Evolutionary conservation across 2,329 filamentous ascomycete species (phyloP).

Genomic region (Chaetomium sp.): DNA sequence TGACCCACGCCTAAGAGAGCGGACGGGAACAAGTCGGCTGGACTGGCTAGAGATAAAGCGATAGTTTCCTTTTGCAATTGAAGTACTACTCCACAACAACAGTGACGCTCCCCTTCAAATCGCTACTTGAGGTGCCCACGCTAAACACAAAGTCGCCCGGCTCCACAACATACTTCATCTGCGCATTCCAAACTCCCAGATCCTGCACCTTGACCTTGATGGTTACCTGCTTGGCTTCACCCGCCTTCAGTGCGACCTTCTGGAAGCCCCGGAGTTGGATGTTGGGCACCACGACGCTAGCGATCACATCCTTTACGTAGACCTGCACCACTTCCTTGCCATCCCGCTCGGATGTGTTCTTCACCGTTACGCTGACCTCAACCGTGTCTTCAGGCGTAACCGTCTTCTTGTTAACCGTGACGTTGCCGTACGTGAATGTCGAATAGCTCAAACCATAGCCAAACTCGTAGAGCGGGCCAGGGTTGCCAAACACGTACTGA

Average conservation of each 20-base stretch:
- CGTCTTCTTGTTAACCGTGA: slow-evolving; percentile 43
- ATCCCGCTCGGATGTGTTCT: slow-evolving; percentile 50
- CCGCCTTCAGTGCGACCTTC: slow-evolving; percentile 56
- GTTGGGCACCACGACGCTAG: slow-evolving; percentile 58
- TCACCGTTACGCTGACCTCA: slow-evolving; percentile 55
- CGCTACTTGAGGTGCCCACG: slow-evolving; percentile 54
- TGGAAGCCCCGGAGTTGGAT: slow-evolving; percentile 60
- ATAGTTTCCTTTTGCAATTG: too few relatives aligned
- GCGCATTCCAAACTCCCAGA: slow-evolving; percentile 51
- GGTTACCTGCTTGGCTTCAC: slow-evolving; percentile 46
- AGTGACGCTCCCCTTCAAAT: slow-evolving; percentile 34
- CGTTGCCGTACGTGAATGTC: slow-evolving; percentile 52
- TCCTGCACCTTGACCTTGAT: slow-evolving; percentile 50
- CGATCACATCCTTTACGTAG: slow-evolving; percentile 57
- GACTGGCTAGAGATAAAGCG: too few relatives aligned
- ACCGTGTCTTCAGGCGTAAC: slow-evolving; percentile 46
- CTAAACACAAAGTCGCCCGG: slow-evolving; percentile 58
- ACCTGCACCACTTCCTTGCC: slow-evolving; percentile 63
- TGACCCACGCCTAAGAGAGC: too few relatives aligned
- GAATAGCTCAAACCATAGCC: slow-evolving; percentile 63
- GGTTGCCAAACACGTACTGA: slow-evolving; percentile 57
- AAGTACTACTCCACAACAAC: slow-evolving; percentile 3
- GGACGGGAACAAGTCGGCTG: too few relatives aligned
- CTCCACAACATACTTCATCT: slow-evolving; percentile 69
- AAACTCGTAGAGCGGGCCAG: slow-evolving; percentile 57